These are phyloP conservation scores for Penicillium angulare DNA, from an alignment of 495 filamentous ascomycete species.

Conservation along the genomic window DNA sequence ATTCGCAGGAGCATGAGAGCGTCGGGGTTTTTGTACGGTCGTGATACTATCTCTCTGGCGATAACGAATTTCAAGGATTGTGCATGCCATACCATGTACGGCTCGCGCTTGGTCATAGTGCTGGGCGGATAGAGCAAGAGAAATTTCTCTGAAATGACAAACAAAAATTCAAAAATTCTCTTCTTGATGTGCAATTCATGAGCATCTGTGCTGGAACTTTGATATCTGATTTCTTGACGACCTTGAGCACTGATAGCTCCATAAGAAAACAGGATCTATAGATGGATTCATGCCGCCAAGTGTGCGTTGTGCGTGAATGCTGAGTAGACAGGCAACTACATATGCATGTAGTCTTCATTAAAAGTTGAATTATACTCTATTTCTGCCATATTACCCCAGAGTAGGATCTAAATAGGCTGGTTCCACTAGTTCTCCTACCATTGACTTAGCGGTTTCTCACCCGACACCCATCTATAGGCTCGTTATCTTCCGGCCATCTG, in stretches of 20 bases:
- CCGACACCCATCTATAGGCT: too few relatives aligned
- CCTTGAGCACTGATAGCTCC: background rate
- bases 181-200: slow-evolving; percentile 3
- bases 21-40: slow-evolving; percentile 32
- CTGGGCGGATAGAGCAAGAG: slow-evolving; percentile 29
- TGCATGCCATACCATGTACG: slow-evolving; percentile 31
- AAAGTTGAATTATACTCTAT: too few relatives aligned
- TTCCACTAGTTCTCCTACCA: too few relatives aligned
- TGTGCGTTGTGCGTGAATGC: too few relatives aligned
- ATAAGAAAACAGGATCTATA: too few relatives aligned
- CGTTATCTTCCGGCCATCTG: too few relatives aligned
- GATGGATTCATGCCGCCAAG: too few relatives aligned
- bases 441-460: too few relatives aligned
- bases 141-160: slow-evolving; percentile 34
- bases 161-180: slow-evolving; percentile 33
- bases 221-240: background rate
- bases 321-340: too few relatives aligned
- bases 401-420: too few relatives aligned
- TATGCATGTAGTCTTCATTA: too few relatives aligned
- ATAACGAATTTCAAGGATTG: slow-evolving; percentile 37
- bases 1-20: slow-evolving; percentile 25
- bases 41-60: slow-evolving; percentile 32
- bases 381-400: too few relatives aligned
- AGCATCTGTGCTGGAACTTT: background rate
- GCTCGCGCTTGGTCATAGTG: slow-evolving; percentile 29